Evolutionary conservation across 2,329 filamentous ascomycete species (phyloP).

Genomic region (Penicillium sp.): DNA sequence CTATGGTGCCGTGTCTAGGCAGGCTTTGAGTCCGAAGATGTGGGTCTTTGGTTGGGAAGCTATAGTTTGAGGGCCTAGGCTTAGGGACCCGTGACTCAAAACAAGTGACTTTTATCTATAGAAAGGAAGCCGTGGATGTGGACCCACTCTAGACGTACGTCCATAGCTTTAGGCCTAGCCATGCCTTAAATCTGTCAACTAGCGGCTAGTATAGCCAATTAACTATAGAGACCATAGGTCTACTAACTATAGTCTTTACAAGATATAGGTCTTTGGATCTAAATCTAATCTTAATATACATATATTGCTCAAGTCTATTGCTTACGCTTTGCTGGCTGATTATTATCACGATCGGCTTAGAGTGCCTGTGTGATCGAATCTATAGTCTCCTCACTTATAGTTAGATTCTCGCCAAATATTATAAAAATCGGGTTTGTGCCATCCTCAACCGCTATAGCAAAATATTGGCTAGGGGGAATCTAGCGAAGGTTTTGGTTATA

Average conservation of each 20-base stretch:
- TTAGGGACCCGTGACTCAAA: conserved; percentile 3
- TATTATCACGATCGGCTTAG: neutral
- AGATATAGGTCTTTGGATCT: neutral
- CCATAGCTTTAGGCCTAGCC: conserved; percentile 6
- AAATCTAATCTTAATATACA: neutral
- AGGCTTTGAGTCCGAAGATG: conserved; percentile 6
- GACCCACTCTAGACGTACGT: conserved; percentile 6
- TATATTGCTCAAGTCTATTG: conserved; percentile 3
- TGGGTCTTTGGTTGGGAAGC: conserved; percentile 2
- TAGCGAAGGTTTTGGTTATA: conserved; percentile 16
- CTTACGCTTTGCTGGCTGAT: conserved; percentile 1
- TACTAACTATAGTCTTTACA: neutral
- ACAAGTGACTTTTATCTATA: conserved; percentile 2
- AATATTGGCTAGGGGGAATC: conserved; percentile 7
- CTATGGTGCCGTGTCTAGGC: conserved; percentile 4
- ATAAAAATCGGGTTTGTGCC: conserved; percentile 5
- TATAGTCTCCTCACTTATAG: conserved; percentile 5
- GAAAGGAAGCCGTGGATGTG: conserved; percentile 1
- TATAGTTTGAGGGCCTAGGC: conserved; percentile 4
- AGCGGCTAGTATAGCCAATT: conserved; percentile 3
- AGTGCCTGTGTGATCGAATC: conserved; percentile 4
- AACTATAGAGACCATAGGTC: conserved; percentile 1
- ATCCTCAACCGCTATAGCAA: conserved; percentile 1
- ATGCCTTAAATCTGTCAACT: conserved; percentile 8
- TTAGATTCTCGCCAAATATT: conserved; percentile 1